Evolutionary conservation across 2,329 filamentous ascomycete genomes (phyloP).

Genomic region (Xylaria multiplex): DNA sequence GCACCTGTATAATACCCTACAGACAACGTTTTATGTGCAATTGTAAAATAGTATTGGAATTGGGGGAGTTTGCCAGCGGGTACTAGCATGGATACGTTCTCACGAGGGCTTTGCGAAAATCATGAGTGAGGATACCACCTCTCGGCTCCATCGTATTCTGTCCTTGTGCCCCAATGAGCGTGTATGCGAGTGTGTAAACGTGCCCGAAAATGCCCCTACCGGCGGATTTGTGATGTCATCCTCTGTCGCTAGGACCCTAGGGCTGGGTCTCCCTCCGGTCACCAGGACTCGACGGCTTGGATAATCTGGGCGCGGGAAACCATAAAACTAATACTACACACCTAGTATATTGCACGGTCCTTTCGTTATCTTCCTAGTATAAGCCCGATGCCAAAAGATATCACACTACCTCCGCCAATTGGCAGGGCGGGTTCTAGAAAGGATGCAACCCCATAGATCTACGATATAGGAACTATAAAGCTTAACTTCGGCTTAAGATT

Average conservation of each 20-base stretch:
- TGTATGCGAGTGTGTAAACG: background rate
- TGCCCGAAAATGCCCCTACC: background rate
- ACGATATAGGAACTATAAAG: background rate
- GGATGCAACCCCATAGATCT: conserved; percentile 8
- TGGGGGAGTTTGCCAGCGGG: background rate
- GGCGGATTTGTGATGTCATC: background rate
- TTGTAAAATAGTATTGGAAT: conserved; percentile 20
- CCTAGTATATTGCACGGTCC: conserved; percentile 3
- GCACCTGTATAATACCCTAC: conserved; percentile 1
- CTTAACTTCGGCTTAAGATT: conserved; percentile 1
- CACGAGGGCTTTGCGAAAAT: conserved; percentile 1
- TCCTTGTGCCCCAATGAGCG: conserved; percentile 8
- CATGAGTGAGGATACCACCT: conserved; percentile 10
- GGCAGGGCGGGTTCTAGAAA: background rate
- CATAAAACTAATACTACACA: conserved; percentile 20
- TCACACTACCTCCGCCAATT: background rate
- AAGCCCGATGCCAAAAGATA: conserved; percentile 6
- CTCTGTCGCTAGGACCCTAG: background rate
- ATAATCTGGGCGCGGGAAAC: conserved; percentile 1
- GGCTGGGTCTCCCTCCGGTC: background rate
- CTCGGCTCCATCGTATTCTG: conserved; percentile 4
- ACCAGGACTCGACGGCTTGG: background rate
- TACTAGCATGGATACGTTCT: conserved; percentile 12
- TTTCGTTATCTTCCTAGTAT: background rate
- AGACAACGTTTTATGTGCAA: conserved; percentile 18